phyloP scores from a whole-genome alignment of 306 rosid genomes.

The Inga oerstediana region DNA sequence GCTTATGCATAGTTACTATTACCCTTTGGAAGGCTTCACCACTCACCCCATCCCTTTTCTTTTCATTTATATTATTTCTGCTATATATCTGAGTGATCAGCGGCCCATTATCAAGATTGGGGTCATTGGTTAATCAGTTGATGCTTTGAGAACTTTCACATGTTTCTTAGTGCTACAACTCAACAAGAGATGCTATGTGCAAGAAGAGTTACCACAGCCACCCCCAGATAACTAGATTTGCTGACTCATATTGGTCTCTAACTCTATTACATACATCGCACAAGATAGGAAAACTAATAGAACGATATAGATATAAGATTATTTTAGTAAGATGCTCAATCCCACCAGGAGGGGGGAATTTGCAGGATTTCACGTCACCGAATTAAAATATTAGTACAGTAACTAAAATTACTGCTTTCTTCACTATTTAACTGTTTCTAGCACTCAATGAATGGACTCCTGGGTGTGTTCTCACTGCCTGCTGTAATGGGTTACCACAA shows the following conservation, averaged over 20 bases:
- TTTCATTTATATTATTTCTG: background rate
- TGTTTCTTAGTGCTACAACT: conserved; percentile 1
- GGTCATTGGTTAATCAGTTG: background rate
- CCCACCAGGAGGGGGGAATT: too few species aligned
- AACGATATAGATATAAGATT: too few species aligned
- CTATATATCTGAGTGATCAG: background rate
- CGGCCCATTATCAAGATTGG: background rate
- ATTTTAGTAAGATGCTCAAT: too few species aligned
- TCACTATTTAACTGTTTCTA: background rate
- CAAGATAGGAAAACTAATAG: too few species aligned
- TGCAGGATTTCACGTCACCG: too few species aligned
- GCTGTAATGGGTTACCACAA: background rate
- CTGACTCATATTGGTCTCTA: background rate
- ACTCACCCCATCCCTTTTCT: background rate
- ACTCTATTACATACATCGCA: background rate
- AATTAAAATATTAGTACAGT: too few species aligned
- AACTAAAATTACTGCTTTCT: background rate
- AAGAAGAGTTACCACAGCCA: background rate
- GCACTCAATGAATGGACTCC: conserved; percentile 6
- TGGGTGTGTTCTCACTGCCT: background rate
- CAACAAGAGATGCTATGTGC: conserved; percentile 8
- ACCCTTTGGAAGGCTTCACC: background rate
- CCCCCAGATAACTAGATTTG: background rate
- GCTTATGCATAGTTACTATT: background rate
- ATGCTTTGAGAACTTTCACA: background rate